These are phyloP conservation scores for Diaporthe batatas DNA, from an alignment of 2,329 filamentous ascomycete species.

Conservation along the genomic window DNA sequence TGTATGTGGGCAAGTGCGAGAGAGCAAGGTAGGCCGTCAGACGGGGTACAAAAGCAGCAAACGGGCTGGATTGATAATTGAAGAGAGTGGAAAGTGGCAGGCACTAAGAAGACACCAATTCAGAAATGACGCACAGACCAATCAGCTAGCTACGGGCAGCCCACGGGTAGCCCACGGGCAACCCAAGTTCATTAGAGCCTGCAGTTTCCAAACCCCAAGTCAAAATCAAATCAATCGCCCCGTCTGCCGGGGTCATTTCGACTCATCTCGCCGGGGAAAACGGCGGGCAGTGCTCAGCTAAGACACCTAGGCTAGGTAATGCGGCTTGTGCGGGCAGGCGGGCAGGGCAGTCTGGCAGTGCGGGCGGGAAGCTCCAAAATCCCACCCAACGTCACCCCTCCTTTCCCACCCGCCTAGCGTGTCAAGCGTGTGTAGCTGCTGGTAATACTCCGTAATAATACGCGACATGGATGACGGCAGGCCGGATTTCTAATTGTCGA, in stretches of 20 bases:
- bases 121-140: constrained; percentile 33
- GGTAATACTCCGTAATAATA: not conserved
- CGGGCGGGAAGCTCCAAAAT: constrained; percentile 28
- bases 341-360: not conserved
- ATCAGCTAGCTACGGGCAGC: constrained; percentile 18
- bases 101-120: not conserved
- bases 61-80: constrained; percentile 27
- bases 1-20: not conserved
- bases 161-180: constrained; percentile 11
- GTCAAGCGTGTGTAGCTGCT: not conserved
- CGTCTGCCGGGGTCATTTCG: constrained; percentile 34
- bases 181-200: not conserved
- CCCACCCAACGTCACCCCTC: constrained; percentile 25
- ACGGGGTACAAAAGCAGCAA: not conserved
- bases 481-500: not conserved
- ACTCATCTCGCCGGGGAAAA: constrained; percentile 30
- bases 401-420: not conserved
- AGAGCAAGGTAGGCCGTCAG: not conserved
- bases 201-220: not conserved
- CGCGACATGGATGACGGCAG: constrained; percentile 8
- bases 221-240: constrained; percentile 1
- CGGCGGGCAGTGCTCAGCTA: not conserved
- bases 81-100: not conserved
- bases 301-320: not conserved
- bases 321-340: not conserved